phyloP scores from a whole-genome alignment of 2,329 filamentous ascomycete genomes.

The Ophiostoma angusticollis region DNA sequence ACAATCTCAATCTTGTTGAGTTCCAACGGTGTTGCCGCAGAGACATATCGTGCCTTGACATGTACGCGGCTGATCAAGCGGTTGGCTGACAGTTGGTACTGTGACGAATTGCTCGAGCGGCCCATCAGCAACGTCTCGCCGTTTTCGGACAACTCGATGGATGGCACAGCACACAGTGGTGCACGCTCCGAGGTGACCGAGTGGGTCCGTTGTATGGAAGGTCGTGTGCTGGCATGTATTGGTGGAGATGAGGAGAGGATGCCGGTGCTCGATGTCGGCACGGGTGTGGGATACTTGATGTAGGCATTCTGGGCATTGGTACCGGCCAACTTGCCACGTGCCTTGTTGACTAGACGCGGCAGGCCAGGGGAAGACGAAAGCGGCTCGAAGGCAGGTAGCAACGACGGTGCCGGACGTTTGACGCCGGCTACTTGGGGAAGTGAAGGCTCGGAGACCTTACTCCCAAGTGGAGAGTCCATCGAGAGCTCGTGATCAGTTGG shows the following conservation, averaged over 20 bases:
- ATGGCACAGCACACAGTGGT: constrained; percentile 73
- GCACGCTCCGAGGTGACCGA: constrained; percentile 62
- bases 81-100: constrained; percentile 87
- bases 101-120: constrained; percentile 86
- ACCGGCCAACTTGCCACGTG: constrained; percentile 5
- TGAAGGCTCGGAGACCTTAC: constrained; percentile 22
- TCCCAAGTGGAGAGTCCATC: constrained; percentile 30
- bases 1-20: constrained; percentile 73
- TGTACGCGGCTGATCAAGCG: constrained; percentile 88
- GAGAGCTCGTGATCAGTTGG: background rate
- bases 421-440: constrained; percentile 29
- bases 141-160: constrained; percentile 65
- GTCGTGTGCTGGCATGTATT: constrained; percentile 23
- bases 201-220: constrained; percentile 44
- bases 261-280: constrained; percentile 86
- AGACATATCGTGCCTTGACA: constrained; percentile 73
- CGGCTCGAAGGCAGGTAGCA: constrained; percentile 69
- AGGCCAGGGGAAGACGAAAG: constrained; percentile 65
- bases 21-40: constrained; percentile 53
- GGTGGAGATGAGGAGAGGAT: constrained; percentile 81
- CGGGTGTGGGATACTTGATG: constrained; percentile 77
- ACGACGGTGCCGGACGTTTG: constrained; percentile 51
- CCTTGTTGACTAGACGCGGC: constrained; percentile 51
- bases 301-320: constrained; percentile 28
- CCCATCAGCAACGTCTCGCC: constrained; percentile 80